These are phyloP conservation scores for Cornus florida DNA, from an alignment of 148 eudicot species.

Conservation along the genomic window DNA sequence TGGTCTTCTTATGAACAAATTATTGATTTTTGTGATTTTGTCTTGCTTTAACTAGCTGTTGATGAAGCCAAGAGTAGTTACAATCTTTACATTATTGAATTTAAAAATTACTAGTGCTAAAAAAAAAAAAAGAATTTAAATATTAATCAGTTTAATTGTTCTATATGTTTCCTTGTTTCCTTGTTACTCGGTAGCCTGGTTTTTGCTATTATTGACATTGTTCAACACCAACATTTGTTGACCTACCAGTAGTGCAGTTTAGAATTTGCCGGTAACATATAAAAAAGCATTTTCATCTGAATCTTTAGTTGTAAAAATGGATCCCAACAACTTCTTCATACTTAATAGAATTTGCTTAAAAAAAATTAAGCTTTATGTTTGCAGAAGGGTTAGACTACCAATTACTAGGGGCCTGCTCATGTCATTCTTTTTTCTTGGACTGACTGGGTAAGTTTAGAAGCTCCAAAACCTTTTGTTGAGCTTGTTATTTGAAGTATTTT, in stretches of 20 bases:
- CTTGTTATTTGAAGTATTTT: background rate
- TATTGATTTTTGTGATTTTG: background rate
- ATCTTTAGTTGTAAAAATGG: background rate
- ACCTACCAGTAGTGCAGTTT: background rate
- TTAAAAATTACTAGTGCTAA: background rate
- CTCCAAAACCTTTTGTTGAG: background rate
- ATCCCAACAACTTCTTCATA: background rate
- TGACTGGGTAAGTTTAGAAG: constrained; percentile 72
- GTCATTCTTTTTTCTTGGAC: constrained; percentile 79
- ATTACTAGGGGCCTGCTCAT: constrained; percentile 54
- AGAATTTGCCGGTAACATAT: background rate
- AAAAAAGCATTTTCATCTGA: background rate
- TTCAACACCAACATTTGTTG: background rate
- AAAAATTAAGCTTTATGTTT: constrained; percentile 1
- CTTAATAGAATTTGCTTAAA: background rate
- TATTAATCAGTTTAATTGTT: background rate
- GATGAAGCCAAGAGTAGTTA: too few relatives aligned
- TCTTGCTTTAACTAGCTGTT: background rate
- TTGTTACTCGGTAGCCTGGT: background rate
- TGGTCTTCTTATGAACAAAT: too few relatives aligned
- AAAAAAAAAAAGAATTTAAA: too few relatives aligned
- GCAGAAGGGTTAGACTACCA: constrained; percentile 76
- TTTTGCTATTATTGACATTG: background rate
- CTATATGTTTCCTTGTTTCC: background rate
- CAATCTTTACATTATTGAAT: too few relatives aligned